Conservation (phyloP, 2,329 filamentous ascomycete species). For the Proliferodiscus dingleyae region DNA sequence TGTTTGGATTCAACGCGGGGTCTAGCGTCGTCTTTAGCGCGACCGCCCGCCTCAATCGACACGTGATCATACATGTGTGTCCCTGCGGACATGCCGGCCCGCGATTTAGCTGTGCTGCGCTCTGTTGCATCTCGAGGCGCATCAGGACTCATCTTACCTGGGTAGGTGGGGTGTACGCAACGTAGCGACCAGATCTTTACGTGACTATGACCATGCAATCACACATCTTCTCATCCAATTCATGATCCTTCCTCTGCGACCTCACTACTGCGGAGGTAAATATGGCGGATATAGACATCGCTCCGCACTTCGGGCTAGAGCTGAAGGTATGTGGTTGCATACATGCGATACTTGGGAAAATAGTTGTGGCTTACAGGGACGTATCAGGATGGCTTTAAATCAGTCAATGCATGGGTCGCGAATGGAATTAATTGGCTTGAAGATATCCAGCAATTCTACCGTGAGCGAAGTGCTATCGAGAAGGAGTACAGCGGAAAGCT, state of each 20-base stretch:
- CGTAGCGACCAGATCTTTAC: background rate
- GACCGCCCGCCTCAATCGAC: background rate
- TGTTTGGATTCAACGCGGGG: background rate
- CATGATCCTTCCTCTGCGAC: conserved; percentile 18
- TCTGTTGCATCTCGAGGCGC: background rate
- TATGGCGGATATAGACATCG: conserved; percentile 79
- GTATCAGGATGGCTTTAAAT: conserved; percentile 86
- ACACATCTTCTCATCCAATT: conserved; percentile 9
- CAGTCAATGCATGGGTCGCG: conserved; percentile 85
- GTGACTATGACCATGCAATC: conserved; percentile 13
- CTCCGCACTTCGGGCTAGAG: conserved; percentile 87
- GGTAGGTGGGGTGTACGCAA: conserved; percentile 8
- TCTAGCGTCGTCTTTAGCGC: background rate
- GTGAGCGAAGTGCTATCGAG: conserved; percentile 88
- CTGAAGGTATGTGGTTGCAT: conserved; percentile 64
- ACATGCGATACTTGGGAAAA: conserved; percentile 4
- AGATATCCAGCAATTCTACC: conserved; percentile 95
- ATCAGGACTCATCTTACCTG: conserved; percentile 10
- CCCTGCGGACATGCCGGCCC: background rate
- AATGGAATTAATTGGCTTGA: conserved; percentile 92
- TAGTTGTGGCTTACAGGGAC: conserved; percentile 11
- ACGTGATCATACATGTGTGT: no score
- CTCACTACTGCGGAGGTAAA: conserved; percentile 9
- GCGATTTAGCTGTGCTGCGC: background rate
- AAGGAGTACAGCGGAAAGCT: conserved; percentile 95